These are phyloP conservation scores for Solanum chacoense DNA, from an alignment of 305 asterid species.

Conservation along the genomic window DNA sequence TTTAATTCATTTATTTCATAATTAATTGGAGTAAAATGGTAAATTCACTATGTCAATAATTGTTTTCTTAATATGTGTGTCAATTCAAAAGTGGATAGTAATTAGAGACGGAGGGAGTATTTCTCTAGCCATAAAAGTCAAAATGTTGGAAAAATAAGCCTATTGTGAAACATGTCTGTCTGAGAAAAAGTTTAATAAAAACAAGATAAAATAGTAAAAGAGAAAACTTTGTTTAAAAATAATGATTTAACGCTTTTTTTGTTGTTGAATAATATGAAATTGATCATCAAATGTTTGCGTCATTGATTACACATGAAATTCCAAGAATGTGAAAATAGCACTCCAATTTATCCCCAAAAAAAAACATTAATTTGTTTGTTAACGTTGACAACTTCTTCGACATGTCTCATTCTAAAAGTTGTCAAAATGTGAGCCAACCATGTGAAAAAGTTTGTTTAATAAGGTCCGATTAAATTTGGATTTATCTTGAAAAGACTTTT, in stretches of 20 bases:
- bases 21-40: no score
- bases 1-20: no score
- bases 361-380: background rate
- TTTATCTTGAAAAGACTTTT: background rate
- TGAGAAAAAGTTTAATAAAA: background rate
- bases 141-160: background rate
- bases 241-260: background rate
- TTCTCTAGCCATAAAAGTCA: background rate
- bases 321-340: background rate
- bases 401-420: background rate
- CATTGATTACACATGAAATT: background rate
- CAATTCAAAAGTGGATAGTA: no score
- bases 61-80: no score
- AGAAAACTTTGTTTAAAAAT: background rate
- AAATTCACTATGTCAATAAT: no score
- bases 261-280: background rate
- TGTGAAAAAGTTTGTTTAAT: background rate
- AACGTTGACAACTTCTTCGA: background rate
- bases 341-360: background rate
- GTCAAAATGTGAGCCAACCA: background rate
- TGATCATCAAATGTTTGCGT: background rate
- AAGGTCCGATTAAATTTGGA: accelerated
- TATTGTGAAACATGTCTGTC: background rate
- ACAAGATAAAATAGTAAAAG: background rate
- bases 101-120: accelerated